A percentile compares a stretch with the other conserved stretches of the same genome.
phyloP scores from a whole-genome alignment of 2,329 filamentous ascomycete species.

The Sporothrix humicola region DNA sequence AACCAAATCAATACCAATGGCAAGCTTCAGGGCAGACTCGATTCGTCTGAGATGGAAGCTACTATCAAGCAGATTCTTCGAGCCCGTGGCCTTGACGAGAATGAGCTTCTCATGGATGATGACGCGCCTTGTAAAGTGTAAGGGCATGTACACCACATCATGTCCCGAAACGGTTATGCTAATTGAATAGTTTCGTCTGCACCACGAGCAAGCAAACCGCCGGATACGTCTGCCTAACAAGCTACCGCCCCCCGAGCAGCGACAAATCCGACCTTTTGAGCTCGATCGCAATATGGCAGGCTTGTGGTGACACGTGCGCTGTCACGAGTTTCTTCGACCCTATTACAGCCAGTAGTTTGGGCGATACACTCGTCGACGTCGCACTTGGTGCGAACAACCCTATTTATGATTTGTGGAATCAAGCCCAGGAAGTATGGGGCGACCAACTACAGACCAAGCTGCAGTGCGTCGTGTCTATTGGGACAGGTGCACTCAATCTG shows the following conservation, averaged over 20 bases:
- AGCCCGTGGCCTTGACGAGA: conserved; percentile 34
- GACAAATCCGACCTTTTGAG: conserved; percentile 35
- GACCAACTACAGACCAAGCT: conserved; percentile 20
- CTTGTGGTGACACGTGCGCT: conserved; percentile 38
- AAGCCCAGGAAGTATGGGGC: conserved; percentile 48
- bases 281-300: conserved; percentile 38
- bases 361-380: conserved; percentile 47
- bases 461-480: neutral
- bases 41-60: conserved; percentile 35
- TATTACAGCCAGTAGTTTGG: conserved; percentile 36
- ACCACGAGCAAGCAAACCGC: conserved; percentile 38
- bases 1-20: conserved; percentile 36
- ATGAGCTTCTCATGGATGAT: conserved; percentile 38
- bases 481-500: neutral
- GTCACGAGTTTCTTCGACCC: conserved; percentile 39
- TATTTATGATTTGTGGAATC: conserved; percentile 48
- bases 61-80: conserved; percentile 38
- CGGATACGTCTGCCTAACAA: conserved; percentile 34
- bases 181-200: conserved; percentile 39
- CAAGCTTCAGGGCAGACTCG: conserved; percentile 38
- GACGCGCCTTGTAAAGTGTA: conserved; percentile 39
- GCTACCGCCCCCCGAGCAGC: conserved; percentile 33
- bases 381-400: conserved; percentile 52
- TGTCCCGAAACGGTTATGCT: no score
- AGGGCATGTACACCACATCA: no score